A percentile compares a stretch with the other conserved stretches of the same genome.
Evolutionary conservation across 2,329 filamentous ascomycete genomes (phyloP).

Genomic region (Epichloe aotearoae): DNA sequence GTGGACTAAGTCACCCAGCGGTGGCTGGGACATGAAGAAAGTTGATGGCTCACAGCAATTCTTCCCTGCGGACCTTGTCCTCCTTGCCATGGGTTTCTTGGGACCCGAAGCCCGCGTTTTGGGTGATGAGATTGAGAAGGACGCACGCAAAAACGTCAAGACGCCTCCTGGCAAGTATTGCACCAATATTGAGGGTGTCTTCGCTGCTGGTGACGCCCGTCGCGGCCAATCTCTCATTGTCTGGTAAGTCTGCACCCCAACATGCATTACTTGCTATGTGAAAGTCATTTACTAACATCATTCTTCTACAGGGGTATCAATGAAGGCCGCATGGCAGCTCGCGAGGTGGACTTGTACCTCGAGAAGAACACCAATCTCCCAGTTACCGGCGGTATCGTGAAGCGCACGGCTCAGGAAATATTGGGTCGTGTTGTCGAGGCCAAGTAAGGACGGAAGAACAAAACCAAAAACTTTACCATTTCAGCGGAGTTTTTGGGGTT

Average conservation of each 20-base stretch:
- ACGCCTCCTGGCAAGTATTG: slow-evolving; percentile 76
- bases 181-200: slow-evolving; percentile 79
- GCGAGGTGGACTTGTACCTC: slow-evolving; percentile 82
- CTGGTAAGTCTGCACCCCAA: slow-evolving; percentile 47
- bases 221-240: slow-evolving; percentile 93
- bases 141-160: slow-evolving; percentile 92
- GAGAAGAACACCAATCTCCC: slow-evolving; percentile 69
- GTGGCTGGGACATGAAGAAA: slow-evolving; percentile 98
- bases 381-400: slow-evolving; percentile 85
- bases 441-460: slow-evolving; percentile 2
- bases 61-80: slow-evolving; percentile 89
- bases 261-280: not conserved
- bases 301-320: slow-evolving; percentile 65
- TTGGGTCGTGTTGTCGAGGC: slow-evolving; percentile 23
- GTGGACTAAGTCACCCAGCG: slow-evolving; percentile 80
- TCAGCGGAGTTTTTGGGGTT: not conserved
- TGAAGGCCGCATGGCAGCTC: slow-evolving; percentile 83
- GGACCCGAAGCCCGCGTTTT: slow-evolving; percentile 83
- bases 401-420: slow-evolving; percentile 63
- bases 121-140: slow-evolving; percentile 79
- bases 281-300: not conserved
- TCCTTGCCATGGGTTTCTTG: slow-evolving; percentile 94
- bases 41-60: slow-evolving; percentile 86
- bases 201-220: slow-evolving; percentile 89
- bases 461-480: not conserved